These are phyloP conservation scores for Zygosaccharomyces gambellarensis DNA, from an alignment of 805 yeast genomes.

Conservation along the genomic window DNA sequence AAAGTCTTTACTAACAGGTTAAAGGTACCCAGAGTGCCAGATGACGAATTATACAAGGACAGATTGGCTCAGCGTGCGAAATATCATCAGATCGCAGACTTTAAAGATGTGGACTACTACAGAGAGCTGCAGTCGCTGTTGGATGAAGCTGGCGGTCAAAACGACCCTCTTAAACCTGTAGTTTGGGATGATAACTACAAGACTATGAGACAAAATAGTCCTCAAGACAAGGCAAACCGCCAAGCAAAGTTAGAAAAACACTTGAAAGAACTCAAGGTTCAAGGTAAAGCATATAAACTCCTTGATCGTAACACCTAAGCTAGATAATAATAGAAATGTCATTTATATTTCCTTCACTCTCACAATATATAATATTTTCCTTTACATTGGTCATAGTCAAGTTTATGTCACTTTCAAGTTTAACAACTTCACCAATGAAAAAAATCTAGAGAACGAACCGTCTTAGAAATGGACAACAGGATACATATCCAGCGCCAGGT, in stretches of 20 bases:
- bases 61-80: slow-evolving; percentile 5
- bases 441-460: too few species aligned
- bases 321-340: not conserved
- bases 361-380: not conserved
- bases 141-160: slow-evolving; percentile 15
- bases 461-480: too few species aligned
- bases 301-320: slow-evolving; percentile 6
- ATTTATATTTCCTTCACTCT: not conserved
- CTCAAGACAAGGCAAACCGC: slow-evolving; percentile 20
- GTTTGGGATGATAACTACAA: slow-evolving; percentile 21
- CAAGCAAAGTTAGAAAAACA: slow-evolving; percentile 16
- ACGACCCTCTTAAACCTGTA: slow-evolving; percentile 23
- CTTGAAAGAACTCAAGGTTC: slow-evolving; percentile 17
- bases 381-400: too few species aligned
- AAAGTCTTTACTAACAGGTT: slow-evolving; percentile 57
- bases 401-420: too few species aligned
- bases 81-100: slow-evolving; percentile 20
- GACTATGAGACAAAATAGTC: slow-evolving; percentile 15
- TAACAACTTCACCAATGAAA: too few species aligned
- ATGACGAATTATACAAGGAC: slow-evolving; percentile 16
- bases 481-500: too few species aligned
- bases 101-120: slow-evolving; percentile 27
- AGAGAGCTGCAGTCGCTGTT: slow-evolving; percentile 22
- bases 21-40: slow-evolving; percentile 42
- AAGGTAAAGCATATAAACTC: slow-evolving; percentile 20